Base-by-base conservation (phyloP, 805 yeast genomes). In the Metschnikowia lochheadii region DNA sequence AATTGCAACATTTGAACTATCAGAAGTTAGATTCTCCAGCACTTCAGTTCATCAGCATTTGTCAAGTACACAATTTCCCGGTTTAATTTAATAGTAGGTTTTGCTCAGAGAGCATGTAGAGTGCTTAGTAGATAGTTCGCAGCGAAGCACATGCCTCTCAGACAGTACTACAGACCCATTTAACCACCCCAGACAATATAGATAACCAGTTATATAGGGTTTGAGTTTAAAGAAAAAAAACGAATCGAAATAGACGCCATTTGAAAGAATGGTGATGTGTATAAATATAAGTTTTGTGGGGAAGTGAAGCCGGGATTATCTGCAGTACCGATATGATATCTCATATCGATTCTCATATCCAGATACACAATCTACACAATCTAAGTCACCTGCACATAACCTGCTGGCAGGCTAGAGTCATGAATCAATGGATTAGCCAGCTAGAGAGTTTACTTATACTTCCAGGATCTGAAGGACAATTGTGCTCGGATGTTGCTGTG, bases 401-500 rank as follows among this genome's bases (percentile, higher is more conserved):
- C 35, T 20, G 18, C 36, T 31, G n/a, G 34, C 26, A 20, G 32
- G 45, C 38, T 29, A 7, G 18, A 33, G 45, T 32, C 46, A 44
- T 44, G 46, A 13, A 34, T 21, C 26, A n/a, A 34, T 41, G 36
- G 45, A 21, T 44, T 14, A 13, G 23, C 15, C 40, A 42, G 26
- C 59, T 69, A 40, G 71, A 67, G 49, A 38, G 53, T 14, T 57
- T 70, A 20, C 61, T 70, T 5, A 52, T 54, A 50, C 55, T 68
- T 20, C 63, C 66, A 1, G 68, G 65, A 0, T 43, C 37, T 31
- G 46, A 53, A 17, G 33, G 32, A 13, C 36, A 32, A 3, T 40
- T 66, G 2, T 64, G 66, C 6, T 26, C 61, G 2, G 78, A 73
- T 54, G 64, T 70, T 4, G 60, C 68, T 14, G 66, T 72, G 13